These are phyloP conservation scores for Prunus mongolica DNA, from an alignment of 306 rosid species.

Conservation along the genomic window DNA sequence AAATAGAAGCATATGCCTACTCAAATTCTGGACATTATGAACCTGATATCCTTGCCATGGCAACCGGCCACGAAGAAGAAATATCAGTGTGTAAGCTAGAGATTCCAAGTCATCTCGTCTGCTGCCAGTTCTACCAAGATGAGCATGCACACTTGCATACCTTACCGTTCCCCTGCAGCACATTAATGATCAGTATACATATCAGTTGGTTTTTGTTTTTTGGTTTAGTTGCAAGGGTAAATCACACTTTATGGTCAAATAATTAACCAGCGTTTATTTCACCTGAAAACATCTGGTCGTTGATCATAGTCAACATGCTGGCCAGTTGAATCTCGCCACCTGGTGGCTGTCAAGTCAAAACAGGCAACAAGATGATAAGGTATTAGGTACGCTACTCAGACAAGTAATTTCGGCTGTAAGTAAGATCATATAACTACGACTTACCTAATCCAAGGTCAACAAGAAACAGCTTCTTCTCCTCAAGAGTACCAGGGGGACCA, in stretches of 20 bases:
- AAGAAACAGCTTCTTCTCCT: slow-evolving; percentile 49
- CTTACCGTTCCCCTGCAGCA: slow-evolving; percentile 73
- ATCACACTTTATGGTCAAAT: background rate
- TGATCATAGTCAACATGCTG: slow-evolving; percentile 52
- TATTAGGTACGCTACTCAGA: background rate
- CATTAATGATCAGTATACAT: background rate
- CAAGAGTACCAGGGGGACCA: slow-evolving; percentile 42
- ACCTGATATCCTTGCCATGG: slow-evolving; percentile 99
- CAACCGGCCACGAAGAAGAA: slow-evolving; percentile 82
- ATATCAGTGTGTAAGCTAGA: slow-evolving; percentile 82
- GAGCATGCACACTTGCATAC: slow-evolving; percentile 91
- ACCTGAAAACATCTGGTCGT: slow-evolving; percentile 53
- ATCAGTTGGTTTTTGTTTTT: background rate
- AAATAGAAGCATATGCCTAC: background rate
- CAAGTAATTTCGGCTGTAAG: background rate
- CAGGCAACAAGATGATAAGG: background rate
- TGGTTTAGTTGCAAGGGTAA: background rate
- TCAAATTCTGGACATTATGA: slow-evolving; percentile 2
- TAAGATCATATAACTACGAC: background rate
- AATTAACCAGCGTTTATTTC: background rate
- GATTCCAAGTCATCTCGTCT: slow-evolving; percentile 95
- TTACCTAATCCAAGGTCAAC: slow-evolving; percentile 56
- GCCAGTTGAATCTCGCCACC: slow-evolving; percentile 48
- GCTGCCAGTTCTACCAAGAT: slow-evolving; percentile 87
- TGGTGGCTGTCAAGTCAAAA: slow-evolving; percentile 29